Evolutionary conservation across 805 yeast species (phyloP), one percentile per base, ranked within the genome.

Genomic region (Suhomyces pyralidae): DNA sequence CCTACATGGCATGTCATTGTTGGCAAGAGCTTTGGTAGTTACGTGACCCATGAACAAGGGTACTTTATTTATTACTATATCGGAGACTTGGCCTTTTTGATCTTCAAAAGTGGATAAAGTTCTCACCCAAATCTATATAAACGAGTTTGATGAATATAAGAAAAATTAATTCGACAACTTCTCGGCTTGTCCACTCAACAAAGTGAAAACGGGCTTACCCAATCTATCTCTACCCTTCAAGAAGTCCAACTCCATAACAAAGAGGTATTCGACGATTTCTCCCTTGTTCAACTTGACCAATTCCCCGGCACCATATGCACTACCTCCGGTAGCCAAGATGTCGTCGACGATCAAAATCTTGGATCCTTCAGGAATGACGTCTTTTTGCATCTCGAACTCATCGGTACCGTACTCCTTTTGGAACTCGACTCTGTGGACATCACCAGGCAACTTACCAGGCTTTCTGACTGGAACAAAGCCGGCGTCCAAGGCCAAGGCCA

Each of bases 261-360:
- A 94, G 58, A 86, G 76, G 70, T 84, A 94, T 73, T 91, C 96
- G 49, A 86, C 68, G 50, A 92, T 80, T 54, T 85, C 81, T 55
- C 86, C 97, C 52, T 85, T 84, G 55, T 85, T 78, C 69, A 80
- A 74, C 49, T 60, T 58, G 49, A 90, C 87, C 58, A 94, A 80
- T 65, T 90, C 86, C 54, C 96, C 97, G 42, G 98, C 98, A 54
- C 96, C 97, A 51, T 76, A 73, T 24, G 99, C 99, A 61, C 96
- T 87, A 40, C 99, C 99, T 57, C 98, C 98, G 38, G 99, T 94
- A 48, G 99, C 99, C 68, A 94, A 87, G 63, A 94, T 91, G 66
- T 94, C 99, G 71, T 94, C 99, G 38, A 94, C 96, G 58, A 94
- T 81, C 38, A 93, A 76, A 26, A 94, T 94, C 53, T 81, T 88